These are phyloP conservation scores for Zopfia rhizophila DNA, from an alignment of 2,329 filamentous ascomycete species.

Conservation along the genomic window DNA sequence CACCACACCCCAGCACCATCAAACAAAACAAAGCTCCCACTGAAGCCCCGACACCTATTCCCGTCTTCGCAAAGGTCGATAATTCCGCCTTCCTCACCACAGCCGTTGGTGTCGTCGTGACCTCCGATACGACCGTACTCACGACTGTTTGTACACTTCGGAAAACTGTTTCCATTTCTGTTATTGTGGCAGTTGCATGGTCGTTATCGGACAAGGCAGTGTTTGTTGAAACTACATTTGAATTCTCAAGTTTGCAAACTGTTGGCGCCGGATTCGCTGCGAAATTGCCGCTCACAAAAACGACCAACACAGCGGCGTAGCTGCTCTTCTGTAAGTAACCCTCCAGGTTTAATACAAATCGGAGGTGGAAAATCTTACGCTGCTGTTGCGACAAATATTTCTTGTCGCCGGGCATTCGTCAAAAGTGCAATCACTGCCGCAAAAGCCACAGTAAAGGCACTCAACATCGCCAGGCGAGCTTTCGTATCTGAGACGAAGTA, in stretches of 20 bases:
- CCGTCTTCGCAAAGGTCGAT: constrained; percentile 8
- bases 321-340: no score
- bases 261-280: constrained; percentile 14
- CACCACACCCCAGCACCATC: no score
- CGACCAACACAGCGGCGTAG: constrained; percentile 27
- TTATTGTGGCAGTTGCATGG: not conserved
- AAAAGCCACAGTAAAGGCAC: constrained; percentile 18
- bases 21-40: constrained; percentile 6
- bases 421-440: constrained; percentile 14
- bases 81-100: constrained; percentile 4
- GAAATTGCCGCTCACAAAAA: constrained; percentile 26
- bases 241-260: constrained; percentile 1
- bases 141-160: constrained; percentile 5
- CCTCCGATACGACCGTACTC: constrained; percentile 2
- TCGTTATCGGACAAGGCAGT: no score
- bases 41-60: constrained; percentile 8
- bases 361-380: constrained; percentile 10
- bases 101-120: constrained; percentile 1
- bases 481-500: constrained; percentile 24
- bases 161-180: no score
- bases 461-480: constrained; percentile 19
- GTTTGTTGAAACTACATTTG: not conserved
- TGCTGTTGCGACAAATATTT: constrained; percentile 27
- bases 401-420: constrained; percentile 14
- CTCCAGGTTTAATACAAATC: no score